A percentile compares a stretch with the other conserved stretches of the same genome.
These are phyloP conservation scores for Gaeumannomyces sp. DNA, from an alignment of 2,329 filamentous ascomycete genomes.

Conservation along the genomic window DNA sequence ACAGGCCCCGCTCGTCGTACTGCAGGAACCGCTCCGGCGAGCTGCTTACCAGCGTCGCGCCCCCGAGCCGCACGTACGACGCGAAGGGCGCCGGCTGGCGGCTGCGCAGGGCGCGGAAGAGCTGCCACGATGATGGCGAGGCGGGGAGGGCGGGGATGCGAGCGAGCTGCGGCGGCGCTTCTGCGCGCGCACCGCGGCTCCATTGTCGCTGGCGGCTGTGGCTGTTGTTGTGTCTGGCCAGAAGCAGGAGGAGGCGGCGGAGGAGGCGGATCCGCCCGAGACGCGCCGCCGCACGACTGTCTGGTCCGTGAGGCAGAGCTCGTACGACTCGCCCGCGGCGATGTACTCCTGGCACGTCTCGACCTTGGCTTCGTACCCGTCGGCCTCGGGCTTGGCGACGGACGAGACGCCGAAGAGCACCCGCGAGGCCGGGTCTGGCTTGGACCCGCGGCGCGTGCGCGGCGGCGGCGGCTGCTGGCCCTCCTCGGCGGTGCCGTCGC, in stretches of 20 bases:
- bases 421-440: background rate
- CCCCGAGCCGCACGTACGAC: constrained; percentile 68
- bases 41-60: constrained; percentile 68
- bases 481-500: background rate
- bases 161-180: constrained; percentile 7
- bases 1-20: constrained; percentile 44
- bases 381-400: constrained; percentile 35
- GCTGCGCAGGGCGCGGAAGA: constrained; percentile 64
- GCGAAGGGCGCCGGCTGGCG: constrained; percentile 80
- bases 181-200: background rate
- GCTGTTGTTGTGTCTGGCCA: constrained; percentile 12
- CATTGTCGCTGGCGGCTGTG: background rate
- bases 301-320: constrained; percentile 75
- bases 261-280: background rate
- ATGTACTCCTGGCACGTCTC: constrained; percentile 63
- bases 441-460: background rate
- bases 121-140: constrained; percentile 48
- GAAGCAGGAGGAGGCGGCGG: background rate
- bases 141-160: background rate
- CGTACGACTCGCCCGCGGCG: constrained; percentile 74
- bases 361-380: constrained; percentile 62
- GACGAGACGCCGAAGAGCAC: constrained; percentile 4
- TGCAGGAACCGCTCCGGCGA: constrained; percentile 87
- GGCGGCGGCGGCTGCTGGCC: background rate
- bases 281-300: constrained; percentile 45